Evolutionary conservation across 2,329 filamentous ascomycete species (phyloP).

Genomic region (Cladosporium phlei): DNA sequence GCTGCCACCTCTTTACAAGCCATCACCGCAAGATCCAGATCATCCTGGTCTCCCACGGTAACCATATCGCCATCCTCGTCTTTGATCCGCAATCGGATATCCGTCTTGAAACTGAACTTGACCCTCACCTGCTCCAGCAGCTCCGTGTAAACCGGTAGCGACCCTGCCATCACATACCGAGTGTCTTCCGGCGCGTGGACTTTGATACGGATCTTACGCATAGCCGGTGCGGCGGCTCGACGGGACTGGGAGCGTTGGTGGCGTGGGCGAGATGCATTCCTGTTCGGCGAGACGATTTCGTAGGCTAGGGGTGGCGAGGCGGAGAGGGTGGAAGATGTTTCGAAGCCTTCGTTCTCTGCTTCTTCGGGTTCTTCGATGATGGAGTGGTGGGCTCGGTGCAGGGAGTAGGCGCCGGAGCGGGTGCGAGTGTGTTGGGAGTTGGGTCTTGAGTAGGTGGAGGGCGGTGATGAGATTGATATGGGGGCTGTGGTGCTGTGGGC

Average conservation of each 20-base stretch:
- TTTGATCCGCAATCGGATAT: constrained; percentile 83
- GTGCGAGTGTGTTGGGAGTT: constrained; percentile 24
- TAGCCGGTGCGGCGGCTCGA: constrained; percentile 40
- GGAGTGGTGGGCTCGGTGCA: constrained; percentile 39
- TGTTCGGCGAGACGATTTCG: constrained; percentile 48
- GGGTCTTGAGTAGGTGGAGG: constrained; percentile 15
- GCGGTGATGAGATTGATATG: constrained; percentile 8
- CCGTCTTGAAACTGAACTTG: constrained; percentile 73
- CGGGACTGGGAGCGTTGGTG: constrained; percentile 50
- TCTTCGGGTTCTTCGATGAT: constrained; percentile 77
- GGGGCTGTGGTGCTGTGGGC: constrained; percentile 24
- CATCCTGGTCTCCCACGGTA: constrained; percentile 93
- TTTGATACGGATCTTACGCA: constrained; percentile 80
- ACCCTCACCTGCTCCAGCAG: constrained; percentile 75
- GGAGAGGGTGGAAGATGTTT: constrained; percentile 57
- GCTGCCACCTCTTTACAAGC: constrained; percentile 52
- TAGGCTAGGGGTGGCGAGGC: constrained; percentile 52
- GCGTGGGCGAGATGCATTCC: constrained; percentile 14
- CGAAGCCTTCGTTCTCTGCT: constrained; percentile 55
- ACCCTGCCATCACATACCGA: constrained; percentile 80
- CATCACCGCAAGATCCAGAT: constrained; percentile 81
- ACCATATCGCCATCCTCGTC: constrained; percentile 95
- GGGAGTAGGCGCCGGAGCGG: constrained; percentile 29
- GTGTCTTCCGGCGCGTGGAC: constrained; percentile 82
- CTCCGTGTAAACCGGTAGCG: constrained; percentile 59